These are phyloP conservation scores for Russula vinacea DNA, from an alignment of 768 basidiomycete genomes.

Conservation along the genomic window DNA sequence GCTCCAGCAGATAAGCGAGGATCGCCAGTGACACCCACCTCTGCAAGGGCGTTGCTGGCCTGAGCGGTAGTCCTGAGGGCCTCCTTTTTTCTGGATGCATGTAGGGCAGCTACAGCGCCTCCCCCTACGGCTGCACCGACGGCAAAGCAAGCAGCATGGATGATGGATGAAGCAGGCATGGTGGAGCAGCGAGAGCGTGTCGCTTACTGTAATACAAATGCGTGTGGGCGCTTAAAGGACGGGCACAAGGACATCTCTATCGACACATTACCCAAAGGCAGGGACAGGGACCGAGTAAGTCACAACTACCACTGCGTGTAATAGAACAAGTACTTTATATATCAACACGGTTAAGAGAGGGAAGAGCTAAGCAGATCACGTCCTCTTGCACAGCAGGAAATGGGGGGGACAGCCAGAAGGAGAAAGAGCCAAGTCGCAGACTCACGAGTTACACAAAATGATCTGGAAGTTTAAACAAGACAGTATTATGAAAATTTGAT, in stretches of 20 bases:
- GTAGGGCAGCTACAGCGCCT: constrained; percentile 55
- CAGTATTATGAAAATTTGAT: constrained; percentile 18
- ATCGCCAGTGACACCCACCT: constrained; percentile 45
- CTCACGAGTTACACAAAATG: constrained; percentile 28
- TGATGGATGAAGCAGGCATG: constrained; percentile 48
- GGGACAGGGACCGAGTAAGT: constrained; percentile 27
- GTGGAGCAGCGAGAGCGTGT: not conserved
- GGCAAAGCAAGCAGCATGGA: constrained; percentile 74
- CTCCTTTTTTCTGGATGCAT: constrained; percentile 37
- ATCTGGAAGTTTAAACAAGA: constrained; percentile 24
- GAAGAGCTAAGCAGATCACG: constrained; percentile 17
- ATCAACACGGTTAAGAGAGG: constrained; percentile 19
- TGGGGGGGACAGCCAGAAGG: constrained; percentile 26
- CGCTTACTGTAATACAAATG: not conserved
- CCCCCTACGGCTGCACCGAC: constrained; percentile 81
- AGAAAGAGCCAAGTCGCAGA: constrained; percentile 24
- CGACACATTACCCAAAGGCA: constrained; percentile 31
- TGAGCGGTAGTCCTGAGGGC: constrained; percentile 29
- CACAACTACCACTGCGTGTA: constrained; percentile 30
- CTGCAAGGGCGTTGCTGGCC: constrained; percentile 36
- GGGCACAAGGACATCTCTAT: constrained; percentile 2
- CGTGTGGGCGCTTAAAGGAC: not conserved
- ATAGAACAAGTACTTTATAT: constrained; percentile 23
- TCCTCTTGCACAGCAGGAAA: constrained; percentile 33
- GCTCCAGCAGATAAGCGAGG: constrained; percentile 42